Evolutionary conservation across 2,329 filamentous ascomycete species (phyloP), one percentile per base, ranked within the genome.

Genomic region (Sclerotiophoma versabilis): DNA sequence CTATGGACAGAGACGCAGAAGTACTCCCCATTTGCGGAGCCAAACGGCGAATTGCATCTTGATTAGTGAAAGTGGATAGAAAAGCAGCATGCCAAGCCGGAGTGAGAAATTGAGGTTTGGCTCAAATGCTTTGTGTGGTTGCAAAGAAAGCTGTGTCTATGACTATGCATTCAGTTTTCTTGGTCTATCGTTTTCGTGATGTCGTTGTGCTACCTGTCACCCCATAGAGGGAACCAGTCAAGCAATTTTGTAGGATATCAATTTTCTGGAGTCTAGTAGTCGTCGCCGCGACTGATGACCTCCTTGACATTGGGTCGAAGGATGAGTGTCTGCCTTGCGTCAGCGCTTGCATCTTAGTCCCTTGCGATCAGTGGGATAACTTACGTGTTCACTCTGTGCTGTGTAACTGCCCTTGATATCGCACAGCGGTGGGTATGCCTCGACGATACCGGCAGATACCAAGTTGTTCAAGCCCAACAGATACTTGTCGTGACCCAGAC

Each of bases 321-420:
- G 33, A 75, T 64, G 48, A 75, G 71, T n/a, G 73, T 75, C 72
- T 75, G 34, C 15, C 37, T 20, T 20, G 14, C 3, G 27, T 69
- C 56, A 70, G 62, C 36, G n/a, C 1, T 17, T 15, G 34, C 33
- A n/a, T n/a, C n/a, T 19, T 22, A 4, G 5, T 11, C 29, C 1
- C 11, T 1, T 20, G 4, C 0, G 12, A 14, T 20, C 5, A 5
- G 32, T 11, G 5, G 5, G 9, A 17, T 32, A 22, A 85, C 90
- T 84, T 79, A 96, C 92, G 80, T 97, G 93, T 81, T 97, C 93
- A 73, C 87, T 96, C 75, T 97, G 93, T 60, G 93, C 93, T 22
- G 92, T 96, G 76, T 96, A 96, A 22, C 91, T 96, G 54, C 93
- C 93, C 83, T 96, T 96, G 78, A 93, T 87, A 78, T 97, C 93